Evolutionary conservation across 495 filamentous ascomycete species (phyloP), one percentile per base, ranked within the genome.

Genomic region (Penicillium alfredii): DNA sequence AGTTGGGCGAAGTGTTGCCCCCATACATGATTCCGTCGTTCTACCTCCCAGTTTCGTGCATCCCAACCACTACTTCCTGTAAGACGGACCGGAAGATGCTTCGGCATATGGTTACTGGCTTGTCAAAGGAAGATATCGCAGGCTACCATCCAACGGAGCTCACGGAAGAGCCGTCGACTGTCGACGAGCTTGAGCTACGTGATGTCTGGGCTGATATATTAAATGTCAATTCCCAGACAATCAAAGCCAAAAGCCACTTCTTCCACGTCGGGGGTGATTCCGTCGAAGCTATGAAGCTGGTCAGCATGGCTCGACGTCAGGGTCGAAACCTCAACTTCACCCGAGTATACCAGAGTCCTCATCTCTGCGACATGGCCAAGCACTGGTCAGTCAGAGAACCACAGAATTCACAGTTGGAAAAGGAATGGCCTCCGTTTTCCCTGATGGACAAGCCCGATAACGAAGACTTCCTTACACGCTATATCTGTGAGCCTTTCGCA

Each of bases 211-310:
- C 21, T 9, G 9, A 5, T 23, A 9, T 23, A 5, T 9, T 23
- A 9, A 9, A 9, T 6, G 9, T 23, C 21, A 9, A 23, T 5
- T 5, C 21, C 5, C 5, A 9, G 5, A 23, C 21, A 5, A 23
- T 23, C 21, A 5, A 23, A 6, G 21, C 21, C 5, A 9, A 23
- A 5, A 23, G 21, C 9, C 9, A 5, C 9, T 23, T 23, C 21
- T 23, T 23, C 9, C 21, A 9, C 6, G 9, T 23, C 21, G 21
- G 21, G 21, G 21, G 21, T 6, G 21, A 23, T 5, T 23, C 21
- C 21, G 9, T 48, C 21, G 46, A 44, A 18, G 44, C 30, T 9
- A 48, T 44, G 35, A 35, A 44, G 30, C 18, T 33, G 10, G 2
- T 33, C 15, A 6, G 8, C 4, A n/a, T 33, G 15, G 30, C 30